Evolutionary conservation across 495 filamentous ascomycete species (phyloP), one percentile per base, ranked within the genome.

Genomic region (Aspergillus biplanus): DNA sequence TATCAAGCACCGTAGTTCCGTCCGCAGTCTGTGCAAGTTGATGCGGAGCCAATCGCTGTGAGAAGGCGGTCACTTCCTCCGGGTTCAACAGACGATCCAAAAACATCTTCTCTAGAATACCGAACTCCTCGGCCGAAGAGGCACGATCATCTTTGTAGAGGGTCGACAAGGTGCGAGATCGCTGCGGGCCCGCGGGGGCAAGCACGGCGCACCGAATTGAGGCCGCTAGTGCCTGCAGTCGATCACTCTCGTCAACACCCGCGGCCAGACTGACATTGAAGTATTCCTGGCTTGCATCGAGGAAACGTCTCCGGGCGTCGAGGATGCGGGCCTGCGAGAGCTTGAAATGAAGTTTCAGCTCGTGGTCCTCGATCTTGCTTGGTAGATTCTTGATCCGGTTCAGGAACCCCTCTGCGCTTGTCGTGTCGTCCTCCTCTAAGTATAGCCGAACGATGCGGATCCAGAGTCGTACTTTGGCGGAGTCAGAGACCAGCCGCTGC

Each of bases 41-140:
- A 74, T 99, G 95, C 11, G 90, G 89, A 31, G 85, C 83, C 21
- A 99, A 82, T 13, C 87, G 88, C 59, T 90, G 80, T 0, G 93
- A 88, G 69, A 99, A 99, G 49, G 91, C 89, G 12, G 85, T 84
- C 16, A 97, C 92, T 75, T 99, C 95, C 18, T 84, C 86, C 4
- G 89, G 85, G 7, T 82, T 84, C 13, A 99, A 81, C 4, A 99
- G 80, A 6, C 95, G 86, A 75, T 98, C 92, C 33, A 99, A 84
- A 73, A 96, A 96, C 86, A 99, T 97, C 79, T 98, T 98, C 81
- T 98, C 96, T 21, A 99, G 80, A 57, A 99, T 97, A 47, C 85
- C 82, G 69, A 90, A 94, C 73, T 97, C 92, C 7, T 89, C 86
- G 4, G 93, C 84, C 50, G 86, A 84, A 3, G 84, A 77, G 0